Percentiles rank a stretch among this genome's conserved stretches.
These are phyloP conservation scores for Schizochytrium sp. DNA, from an alignment of 108 stramenopile species.

Conservation along the genomic window DNA sequence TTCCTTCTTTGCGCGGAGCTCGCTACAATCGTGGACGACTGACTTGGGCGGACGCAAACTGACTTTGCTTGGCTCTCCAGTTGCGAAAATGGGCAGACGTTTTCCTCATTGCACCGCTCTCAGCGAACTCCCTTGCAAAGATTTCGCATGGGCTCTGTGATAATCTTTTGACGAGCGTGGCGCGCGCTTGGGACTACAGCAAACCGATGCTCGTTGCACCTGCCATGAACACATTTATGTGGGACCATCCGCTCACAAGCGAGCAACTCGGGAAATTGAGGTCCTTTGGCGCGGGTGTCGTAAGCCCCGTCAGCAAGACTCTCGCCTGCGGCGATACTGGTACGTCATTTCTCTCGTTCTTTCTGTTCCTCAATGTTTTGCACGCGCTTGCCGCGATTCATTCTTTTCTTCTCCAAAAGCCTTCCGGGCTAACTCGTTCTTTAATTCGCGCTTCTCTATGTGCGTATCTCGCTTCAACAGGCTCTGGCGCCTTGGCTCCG, in stretches of 20 bases:
- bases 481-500: conserved; percentile 66
- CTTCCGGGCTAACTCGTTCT: too few species aligned
- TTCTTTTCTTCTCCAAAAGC: not conserved
- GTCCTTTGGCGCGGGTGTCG: not conserved
- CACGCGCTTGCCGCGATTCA: not conserved
- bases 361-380: not conserved
- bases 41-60: not conserved
- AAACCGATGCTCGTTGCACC: conserved; percentile 78
- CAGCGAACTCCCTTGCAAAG: conserved; percentile 69
- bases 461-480: not conserved
- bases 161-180: conserved; percentile 66
- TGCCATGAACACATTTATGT: conserved; percentile 91
- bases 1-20: not conserved
- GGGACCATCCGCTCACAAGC: conserved; percentile 71
- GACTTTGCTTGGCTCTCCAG: not conserved
- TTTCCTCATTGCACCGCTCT: conserved; percentile 64
- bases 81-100: conserved; percentile 78
- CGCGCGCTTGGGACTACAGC: conserved; percentile 75
- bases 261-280: not conserved
- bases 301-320: conserved; percentile 56
- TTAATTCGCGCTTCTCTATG: too few species aligned
- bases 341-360: not conserved
- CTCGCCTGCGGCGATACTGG: conserved; percentile 81
- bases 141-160: conserved; percentile 73
- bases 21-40: not conserved